These are phyloP conservation scores for Blumeria graminis DNA, from an alignment of 2,329 filamentous ascomycete genomes.

Conservation along the genomic window DNA sequence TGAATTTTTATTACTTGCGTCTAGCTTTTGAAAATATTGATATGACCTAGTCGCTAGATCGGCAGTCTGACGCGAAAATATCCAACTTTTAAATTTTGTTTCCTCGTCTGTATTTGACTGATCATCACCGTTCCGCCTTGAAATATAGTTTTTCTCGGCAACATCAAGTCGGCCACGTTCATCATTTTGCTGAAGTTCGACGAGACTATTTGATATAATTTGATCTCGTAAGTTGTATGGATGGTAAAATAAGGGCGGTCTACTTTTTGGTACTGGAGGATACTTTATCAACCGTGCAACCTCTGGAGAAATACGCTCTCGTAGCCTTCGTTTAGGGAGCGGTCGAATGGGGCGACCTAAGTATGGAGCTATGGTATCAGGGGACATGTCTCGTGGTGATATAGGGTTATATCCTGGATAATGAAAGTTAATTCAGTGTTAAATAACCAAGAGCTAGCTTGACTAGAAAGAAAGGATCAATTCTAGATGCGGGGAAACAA, in stretches of 20 bases:
- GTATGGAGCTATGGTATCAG: conserved; percentile 60
- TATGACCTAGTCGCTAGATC: conserved; percentile 21
- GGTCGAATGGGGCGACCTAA: conserved; percentile 84
- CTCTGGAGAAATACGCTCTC: conserved; percentile 68
- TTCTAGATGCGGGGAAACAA: no score
- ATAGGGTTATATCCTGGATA: conserved; percentile 13
- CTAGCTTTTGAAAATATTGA: conserved; percentile 21
- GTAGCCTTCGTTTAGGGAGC: conserved; percentile 67
- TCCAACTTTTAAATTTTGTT: conserved; percentile 12
- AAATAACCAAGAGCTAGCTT: conserved; percentile 4
- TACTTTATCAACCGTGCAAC: conserved; percentile 63
- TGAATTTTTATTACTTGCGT: conserved; percentile 23
- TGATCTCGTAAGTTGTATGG: conserved; percentile 21
- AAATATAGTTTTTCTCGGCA: conserved; percentile 15
- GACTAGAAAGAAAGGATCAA: background rate
- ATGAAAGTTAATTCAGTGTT: background rate
- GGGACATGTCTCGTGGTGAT: conserved; percentile 27
- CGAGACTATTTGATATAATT: conserved; percentile 12
- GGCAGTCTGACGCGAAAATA: conserved; percentile 23
- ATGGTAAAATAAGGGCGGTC: conserved; percentile 54
- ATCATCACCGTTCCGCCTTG: conserved; percentile 29
- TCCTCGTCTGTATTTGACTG: conserved; percentile 37
- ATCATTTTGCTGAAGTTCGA: conserved; percentile 12
- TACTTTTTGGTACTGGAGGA: conserved; percentile 47
- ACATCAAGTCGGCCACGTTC: conserved; percentile 13